phyloP scores from a whole-genome alignment of 495 filamentous ascomycete genomes.

The Pseudotulostoma volvatum region DNA sequence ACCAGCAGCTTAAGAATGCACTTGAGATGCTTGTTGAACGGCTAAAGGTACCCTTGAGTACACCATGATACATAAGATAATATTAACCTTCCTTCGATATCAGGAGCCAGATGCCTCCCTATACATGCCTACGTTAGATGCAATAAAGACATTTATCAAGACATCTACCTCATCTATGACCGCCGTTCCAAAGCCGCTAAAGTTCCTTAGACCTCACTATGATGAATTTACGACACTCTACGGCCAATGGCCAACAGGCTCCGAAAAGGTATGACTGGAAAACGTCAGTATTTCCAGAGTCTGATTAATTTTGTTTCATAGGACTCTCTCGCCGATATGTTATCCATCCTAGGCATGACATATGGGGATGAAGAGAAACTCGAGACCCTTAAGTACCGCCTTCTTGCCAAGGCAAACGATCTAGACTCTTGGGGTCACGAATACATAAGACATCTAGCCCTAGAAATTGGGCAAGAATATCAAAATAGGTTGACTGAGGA shows the following conservation, averaged over 20 bases:
- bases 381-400: conserved; percentile 88
- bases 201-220: conserved; percentile 94
- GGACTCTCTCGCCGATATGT: conserved; percentile 79
- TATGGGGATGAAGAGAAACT: conserved; percentile 91
- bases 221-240: conserved; percentile 70
- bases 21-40: conserved; percentile 97
- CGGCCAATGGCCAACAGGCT: conserved; percentile 69
- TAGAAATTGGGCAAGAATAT: conserved; percentile 93
- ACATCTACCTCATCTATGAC: conserved; percentile 99
- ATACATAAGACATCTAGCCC: conserved; percentile 87
- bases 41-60: conserved; percentile 83
- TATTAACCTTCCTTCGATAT: conserved; percentile 5
- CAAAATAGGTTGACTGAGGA: conserved; percentile 56
- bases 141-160: conserved; percentile 95
- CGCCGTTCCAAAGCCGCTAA: conserved; percentile 92
- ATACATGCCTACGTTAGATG: conserved; percentile 81
- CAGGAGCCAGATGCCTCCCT: conserved; percentile 77
- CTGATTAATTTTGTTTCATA: conserved; percentile 12
- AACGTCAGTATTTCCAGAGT: background rate
- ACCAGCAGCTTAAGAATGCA: conserved; percentile 93
- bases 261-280: conserved; percentile 49
- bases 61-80: too few relatives aligned
- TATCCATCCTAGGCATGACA: conserved; percentile 98
- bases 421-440: conserved; percentile 97
- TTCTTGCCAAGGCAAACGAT: conserved; percentile 78